Evolutionary conservation across 208 protist genomes (phyloP), one percentile per base, ranked within the genome.

Genomic region (Wallacemonas sp.): DNA sequence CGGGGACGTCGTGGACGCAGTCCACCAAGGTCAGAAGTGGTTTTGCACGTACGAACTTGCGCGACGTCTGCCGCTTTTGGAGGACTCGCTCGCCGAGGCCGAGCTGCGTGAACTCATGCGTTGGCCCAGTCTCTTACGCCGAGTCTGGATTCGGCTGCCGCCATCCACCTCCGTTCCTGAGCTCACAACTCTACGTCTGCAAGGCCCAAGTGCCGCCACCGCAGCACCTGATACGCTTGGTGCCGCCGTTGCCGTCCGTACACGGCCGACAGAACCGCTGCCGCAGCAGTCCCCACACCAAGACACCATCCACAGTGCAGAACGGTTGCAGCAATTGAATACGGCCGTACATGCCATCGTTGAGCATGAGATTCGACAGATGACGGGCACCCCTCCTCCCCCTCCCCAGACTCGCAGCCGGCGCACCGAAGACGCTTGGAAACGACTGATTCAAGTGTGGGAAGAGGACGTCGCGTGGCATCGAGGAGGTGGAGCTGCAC

Each of bases 51-150:
- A 90, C 54, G 89, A 95, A 65, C 70, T 95, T 19, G 78, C 82
- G 32, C 77, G 82, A 32, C 86, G 86, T 11, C 47, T 95, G 26
- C 78, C 83, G 2, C 72, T 95, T 12, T 56, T 95, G 19, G 86
- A 95, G 67, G 89, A 95, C 64, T 83, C 82, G 26, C 72, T 95
- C 12, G 72, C 74, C 1, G 73, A 83, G 23, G 89, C 89, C 5
- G 76, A 86, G 57, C 61, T 93, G 30, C 38, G 41, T 17, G 75
- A 88, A 24, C 69, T 93, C 1, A 14, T 92, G 0, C 64, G 76
- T 43, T 95, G 81, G 82, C 86, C 85, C 2, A 19, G 47, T 16
- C 30, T 87, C 8, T 83, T 92, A 30, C 72, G 78, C 8, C 78
- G 86, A 4, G 81, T 68, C 43, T 82, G 89, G 75, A 61, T 95